Conservation (phyloP, 108 stramenopile genomes). For the Phaeodactylum tricornutum region DNA sequence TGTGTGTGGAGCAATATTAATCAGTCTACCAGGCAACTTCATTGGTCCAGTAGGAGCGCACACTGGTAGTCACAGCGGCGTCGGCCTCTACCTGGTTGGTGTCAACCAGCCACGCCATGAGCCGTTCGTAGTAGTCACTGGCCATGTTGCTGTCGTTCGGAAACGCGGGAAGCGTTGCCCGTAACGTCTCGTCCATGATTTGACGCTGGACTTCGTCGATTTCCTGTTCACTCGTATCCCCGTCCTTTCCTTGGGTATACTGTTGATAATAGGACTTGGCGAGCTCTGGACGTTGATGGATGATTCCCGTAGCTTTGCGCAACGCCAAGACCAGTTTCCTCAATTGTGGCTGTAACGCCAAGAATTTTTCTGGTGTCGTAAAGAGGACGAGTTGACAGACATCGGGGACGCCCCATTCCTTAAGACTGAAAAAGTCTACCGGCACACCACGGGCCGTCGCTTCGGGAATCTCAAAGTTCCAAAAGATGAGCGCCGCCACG, state of each 20-base stretch:
- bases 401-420: slow-evolving; percentile 55
- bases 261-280: slow-evolving; percentile 27
- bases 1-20: too few species aligned
- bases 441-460: slow-evolving; percentile 21
- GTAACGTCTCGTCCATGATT: slow-evolving; percentile 32
- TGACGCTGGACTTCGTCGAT: slow-evolving; percentile 13
- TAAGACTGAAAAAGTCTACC: slow-evolving; percentile 31
- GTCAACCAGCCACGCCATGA: slow-evolving; percentile 38
- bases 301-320: slow-evolving; percentile 36
- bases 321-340: slow-evolving; percentile 37
- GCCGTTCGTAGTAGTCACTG: slow-evolving; percentile 26
- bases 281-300: slow-evolving; percentile 27
- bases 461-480: slow-evolving; percentile 50
- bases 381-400: slow-evolving; percentile 45
- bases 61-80: slow-evolving; percentile 9
- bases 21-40: slow-evolving; percentile 38
- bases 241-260: not conserved
- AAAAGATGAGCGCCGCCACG: slow-evolving; percentile 42
- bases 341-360: slow-evolving; percentile 8
- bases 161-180: slow-evolving; percentile 38
- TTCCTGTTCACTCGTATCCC: too few species aligned
- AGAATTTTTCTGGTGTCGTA: slow-evolving; percentile 31
- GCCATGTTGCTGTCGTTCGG: slow-evolving; percentile 43
- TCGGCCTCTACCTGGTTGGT: slow-evolving; percentile 34
- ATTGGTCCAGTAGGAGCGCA: slow-evolving; percentile 37